phyloP scores from a whole-genome alignment of 2,329 filamentous ascomycete species.

The Grosmannia clavigera region DNA sequence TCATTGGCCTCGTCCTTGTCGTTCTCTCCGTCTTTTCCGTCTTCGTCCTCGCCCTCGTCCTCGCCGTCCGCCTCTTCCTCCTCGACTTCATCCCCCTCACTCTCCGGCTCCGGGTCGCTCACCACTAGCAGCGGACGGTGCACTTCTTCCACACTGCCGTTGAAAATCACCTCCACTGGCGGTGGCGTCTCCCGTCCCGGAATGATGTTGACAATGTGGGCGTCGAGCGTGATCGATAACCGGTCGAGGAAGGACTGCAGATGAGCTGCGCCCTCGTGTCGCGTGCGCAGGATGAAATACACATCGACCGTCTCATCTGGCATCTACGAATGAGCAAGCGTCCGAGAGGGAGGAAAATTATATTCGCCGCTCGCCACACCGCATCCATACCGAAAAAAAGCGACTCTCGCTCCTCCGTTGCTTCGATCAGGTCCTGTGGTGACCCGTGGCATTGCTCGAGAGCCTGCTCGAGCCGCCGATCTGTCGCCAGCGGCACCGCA shows the following conservation, averaged over 20 bases:
- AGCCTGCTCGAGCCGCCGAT: constrained; percentile 39
- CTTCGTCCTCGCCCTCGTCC: constrained; percentile 12
- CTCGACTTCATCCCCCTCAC: constrained; percentile 9
- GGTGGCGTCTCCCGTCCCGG: constrained; percentile 31
- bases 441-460: constrained; percentile 26
- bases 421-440: constrained; percentile 36
- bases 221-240: constrained; percentile 55
- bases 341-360: background rate
- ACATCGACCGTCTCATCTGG: constrained; percentile 63
- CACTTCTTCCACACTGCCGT: constrained; percentile 35
- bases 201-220: constrained; percentile 46
- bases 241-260: constrained; percentile 48
- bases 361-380: background rate
- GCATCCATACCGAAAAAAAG: constrained; percentile 57
- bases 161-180: constrained; percentile 48
- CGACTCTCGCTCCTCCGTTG: constrained; percentile 48
- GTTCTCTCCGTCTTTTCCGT: constrained; percentile 5
- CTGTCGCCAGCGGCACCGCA: constrained; percentile 44
- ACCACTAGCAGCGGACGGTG: constrained; percentile 38
- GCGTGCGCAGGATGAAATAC: constrained; percentile 55
- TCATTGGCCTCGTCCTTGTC: constrained; percentile 10
- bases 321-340: background rate
- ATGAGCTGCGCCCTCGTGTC: constrained; percentile 41
- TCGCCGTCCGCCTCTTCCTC: constrained; percentile 19
- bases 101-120: constrained; percentile 22